phyloP scores from a whole-genome alignment of 495 filamentous ascomycete species.

The Hypoxylon crocopeplum region DNA sequence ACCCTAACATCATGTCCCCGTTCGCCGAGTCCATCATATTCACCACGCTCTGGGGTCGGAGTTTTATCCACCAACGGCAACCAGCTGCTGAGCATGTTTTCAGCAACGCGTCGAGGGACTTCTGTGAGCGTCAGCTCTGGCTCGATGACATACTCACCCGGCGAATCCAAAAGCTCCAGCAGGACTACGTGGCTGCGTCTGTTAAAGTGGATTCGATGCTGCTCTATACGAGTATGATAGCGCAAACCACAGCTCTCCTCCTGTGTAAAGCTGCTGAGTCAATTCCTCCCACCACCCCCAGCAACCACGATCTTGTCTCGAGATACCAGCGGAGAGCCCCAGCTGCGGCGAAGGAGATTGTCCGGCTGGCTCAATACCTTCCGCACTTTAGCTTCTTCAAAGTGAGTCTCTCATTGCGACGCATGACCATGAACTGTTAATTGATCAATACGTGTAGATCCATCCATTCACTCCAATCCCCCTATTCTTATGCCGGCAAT shows the following conservation, averaged over 20 bases:
- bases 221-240: conserved; percentile 11
- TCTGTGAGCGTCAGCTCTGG: conserved; percentile 14
- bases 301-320: conserved; percentile 7
- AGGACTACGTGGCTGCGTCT: conserved; percentile 9
- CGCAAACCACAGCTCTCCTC: conserved; percentile 5
- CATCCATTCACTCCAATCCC: conserved; percentile 14
- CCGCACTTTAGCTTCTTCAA: conserved; percentile 10
- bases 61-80: conserved; percentile 8
- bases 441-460: background rate
- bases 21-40: conserved; percentile 22
- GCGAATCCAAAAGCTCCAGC: conserved; percentile 7
- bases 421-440: background rate
- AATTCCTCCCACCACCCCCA: background rate
- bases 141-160: conserved; percentile 30
- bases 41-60: conserved; percentile 19
- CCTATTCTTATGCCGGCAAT: conserved; percentile 11
- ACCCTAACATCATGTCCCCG: conserved; percentile 2
- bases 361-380: conserved; percentile 5
- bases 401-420: background rate
- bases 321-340: conserved; percentile 9
- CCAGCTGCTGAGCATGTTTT: background rate
- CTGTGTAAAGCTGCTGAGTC: conserved; percentile 9
- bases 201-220: conserved; percentile 7
- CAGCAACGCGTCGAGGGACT: background rate
- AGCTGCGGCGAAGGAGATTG: conserved; percentile 8